Conservation (phyloP, 176 grass and related monocot genomes). For the Triticum monococcum region DNA sequence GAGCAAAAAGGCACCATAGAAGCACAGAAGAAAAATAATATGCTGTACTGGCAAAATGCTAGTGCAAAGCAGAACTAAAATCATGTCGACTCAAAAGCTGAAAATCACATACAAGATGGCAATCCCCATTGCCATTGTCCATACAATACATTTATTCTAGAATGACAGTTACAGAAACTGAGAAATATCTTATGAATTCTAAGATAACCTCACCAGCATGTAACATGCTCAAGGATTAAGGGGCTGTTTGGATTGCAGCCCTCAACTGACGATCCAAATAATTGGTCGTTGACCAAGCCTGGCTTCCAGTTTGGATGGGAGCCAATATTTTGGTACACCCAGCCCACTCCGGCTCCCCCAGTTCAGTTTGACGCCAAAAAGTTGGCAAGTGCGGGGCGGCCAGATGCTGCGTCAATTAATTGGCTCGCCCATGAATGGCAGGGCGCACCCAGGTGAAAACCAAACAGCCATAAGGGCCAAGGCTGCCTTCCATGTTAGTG, state of each 20-base stretch:
- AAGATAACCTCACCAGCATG: constrained; percentile 15
- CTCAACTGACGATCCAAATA: too few species aligned
- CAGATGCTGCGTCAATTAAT: too few species aligned
- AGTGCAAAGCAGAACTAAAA: not conserved
- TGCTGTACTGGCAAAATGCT: not conserved
- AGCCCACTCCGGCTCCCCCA: too few species aligned
- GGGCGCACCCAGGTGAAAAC: too few species aligned
- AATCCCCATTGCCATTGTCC: not conserved
- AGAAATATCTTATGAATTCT: not conserved
- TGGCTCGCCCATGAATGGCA: too few species aligned
- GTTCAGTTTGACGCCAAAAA: too few species aligned
- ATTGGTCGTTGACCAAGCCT: too few species aligned
- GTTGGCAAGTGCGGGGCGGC: too few species aligned
- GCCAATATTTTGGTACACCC: too few species aligned
- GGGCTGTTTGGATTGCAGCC: too few species aligned
- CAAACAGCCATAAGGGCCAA: not conserved
- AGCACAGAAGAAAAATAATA: not conserved
- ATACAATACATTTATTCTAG: not conserved
- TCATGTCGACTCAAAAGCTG: not conserved
- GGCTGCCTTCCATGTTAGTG: not conserved
- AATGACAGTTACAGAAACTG: not conserved
- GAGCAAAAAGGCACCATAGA: not conserved
- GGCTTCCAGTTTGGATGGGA: too few species aligned
- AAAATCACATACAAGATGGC: not conserved
- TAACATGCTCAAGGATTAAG: not conserved